Evolutionary conservation across 306 rosid species (phyloP).

Genomic region (Lupinus albus): DNA sequence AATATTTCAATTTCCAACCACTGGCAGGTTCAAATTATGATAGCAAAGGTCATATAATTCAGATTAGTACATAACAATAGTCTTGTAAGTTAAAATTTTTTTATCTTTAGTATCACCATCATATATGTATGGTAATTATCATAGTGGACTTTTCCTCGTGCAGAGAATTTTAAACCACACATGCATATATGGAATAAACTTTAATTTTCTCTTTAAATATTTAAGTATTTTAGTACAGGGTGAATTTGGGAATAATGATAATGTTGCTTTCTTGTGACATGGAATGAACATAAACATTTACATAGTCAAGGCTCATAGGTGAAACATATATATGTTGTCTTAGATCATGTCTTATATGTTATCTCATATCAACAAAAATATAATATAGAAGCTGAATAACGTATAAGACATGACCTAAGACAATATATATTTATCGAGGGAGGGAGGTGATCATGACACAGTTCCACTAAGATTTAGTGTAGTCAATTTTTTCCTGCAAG

Average conservation of each 20-base stretch:
- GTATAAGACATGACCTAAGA: no score
- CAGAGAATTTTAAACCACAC: conserved; percentile 37
- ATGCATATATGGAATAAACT: no score
- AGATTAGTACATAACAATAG: conserved; percentile 6
- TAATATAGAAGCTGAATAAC: no score
- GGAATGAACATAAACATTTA: conserved; percentile 27
- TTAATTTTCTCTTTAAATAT: no score
- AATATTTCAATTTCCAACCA: conserved; percentile 54
- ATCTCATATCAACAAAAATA: no score
- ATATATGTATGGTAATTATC: conserved; percentile 40
- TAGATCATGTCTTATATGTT: no score
- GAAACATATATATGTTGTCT: no score
- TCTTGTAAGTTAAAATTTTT: conserved; percentile 3
- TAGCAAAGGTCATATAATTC: conserved; percentile 3
- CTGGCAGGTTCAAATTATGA: conserved; percentile 41
- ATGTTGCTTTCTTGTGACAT: no score
- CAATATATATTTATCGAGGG: no score
- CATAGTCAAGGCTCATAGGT: conserved; percentile 39
- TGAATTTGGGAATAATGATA: no score
- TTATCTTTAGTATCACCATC: conserved; percentile 21
- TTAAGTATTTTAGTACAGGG: no score
- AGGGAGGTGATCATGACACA: conserved; percentile 49
- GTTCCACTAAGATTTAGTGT: conserved; percentile 43
- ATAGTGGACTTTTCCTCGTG: conserved; percentile 50
- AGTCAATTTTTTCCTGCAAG: conserved; percentile 45